Conservation (phyloP, 441 rosid species). For the Mallotus repandus region DNA sequence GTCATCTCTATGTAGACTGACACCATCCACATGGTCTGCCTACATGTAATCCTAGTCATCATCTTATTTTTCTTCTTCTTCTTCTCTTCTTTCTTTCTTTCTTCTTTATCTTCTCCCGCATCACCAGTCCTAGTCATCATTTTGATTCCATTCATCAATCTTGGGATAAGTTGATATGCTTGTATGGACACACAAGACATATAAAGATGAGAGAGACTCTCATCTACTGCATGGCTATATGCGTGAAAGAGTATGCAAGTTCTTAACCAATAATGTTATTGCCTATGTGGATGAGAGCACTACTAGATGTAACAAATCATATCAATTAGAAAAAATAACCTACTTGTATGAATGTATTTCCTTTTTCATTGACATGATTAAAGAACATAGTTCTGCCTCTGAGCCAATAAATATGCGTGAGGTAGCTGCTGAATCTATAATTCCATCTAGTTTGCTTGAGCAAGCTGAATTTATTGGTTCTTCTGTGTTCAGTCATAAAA, state of each 20-base stretch:
- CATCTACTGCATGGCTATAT: slow-evolving; percentile 84
- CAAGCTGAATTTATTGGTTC: slow-evolving; percentile 70
- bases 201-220: slow-evolving; percentile 61
- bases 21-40: too few species aligned
- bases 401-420: slow-evolving; percentile 79
- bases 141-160: slow-evolving; percentile 53
- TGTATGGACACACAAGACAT: slow-evolving; percentile 60
- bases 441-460: slow-evolving; percentile 84
- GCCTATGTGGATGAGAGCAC: slow-evolving; percentile 24
- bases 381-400: slow-evolving; percentile 70
- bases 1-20: too few species aligned
- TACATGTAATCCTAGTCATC: too few species aligned
- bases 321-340: slow-evolving; percentile 30
- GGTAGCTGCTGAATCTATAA: slow-evolving; percentile 81
- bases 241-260: slow-evolving; percentile 55
- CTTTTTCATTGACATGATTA: slow-evolving; percentile 56
- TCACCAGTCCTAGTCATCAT: too few species aligned
- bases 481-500: slow-evolving; percentile 39
- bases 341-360: slow-evolving; percentile 47
- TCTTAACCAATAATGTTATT: slow-evolving; percentile 36
- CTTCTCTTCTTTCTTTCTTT: too few species aligned
- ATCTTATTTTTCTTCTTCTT: too few species aligned
- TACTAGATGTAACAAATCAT: slow-evolving; percentile 26
- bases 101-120: too few species aligned
- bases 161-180: slow-evolving; percentile 62